Base-by-base conservation (phyloP, 805 yeast species). In the Saccharomycopsis malanga region DNA sequence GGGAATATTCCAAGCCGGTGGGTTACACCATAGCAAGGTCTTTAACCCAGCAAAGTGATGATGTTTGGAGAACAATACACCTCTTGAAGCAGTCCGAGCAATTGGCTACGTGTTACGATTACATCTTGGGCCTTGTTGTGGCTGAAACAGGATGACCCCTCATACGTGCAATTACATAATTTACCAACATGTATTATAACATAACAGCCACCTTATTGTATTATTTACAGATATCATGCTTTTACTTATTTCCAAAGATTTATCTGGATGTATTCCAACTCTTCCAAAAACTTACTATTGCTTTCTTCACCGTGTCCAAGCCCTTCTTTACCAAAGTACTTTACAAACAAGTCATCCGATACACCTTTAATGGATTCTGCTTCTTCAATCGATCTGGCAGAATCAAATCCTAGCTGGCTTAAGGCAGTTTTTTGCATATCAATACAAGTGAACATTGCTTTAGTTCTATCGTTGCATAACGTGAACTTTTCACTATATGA, bases 261-360 rank as follows among this genome's bases (percentile, higher is more conserved):
- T 12, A 50, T 29, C 23, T 30, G 38, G 10, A 20, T 27, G 10
- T 52, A 35, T 21, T 45, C 54, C 15, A 49, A 38, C 7, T 38
- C 50, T 15, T 46, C 39, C 4, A 14, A 27, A 20, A 49, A 49
- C 10, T 35, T 18, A 3, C 20, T 37, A n/a, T 39, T 44, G 23
- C 29, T 32, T 12, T 39, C 48, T 4, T 52, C 51, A 17, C 37
- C 24, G 3, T 34, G 21, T 4, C 36, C 37, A 3, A 42, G 25
- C 2, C 55, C 55, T 14, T 52, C 53, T 22, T 39, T 44, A 5
- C 53, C 53, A 41, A 46, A 52, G 36, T 49, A 30, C 15, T 49
- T 43, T 14, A 52, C 45, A 44, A 49, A 52, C 22, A 52, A 46
- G 38, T 52, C 55, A 35, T 52, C 55, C 6, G 51, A 20, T 3